Conservation (phyloP, 441 rosid genomes). For the Erodium chrysanthum region DNA sequence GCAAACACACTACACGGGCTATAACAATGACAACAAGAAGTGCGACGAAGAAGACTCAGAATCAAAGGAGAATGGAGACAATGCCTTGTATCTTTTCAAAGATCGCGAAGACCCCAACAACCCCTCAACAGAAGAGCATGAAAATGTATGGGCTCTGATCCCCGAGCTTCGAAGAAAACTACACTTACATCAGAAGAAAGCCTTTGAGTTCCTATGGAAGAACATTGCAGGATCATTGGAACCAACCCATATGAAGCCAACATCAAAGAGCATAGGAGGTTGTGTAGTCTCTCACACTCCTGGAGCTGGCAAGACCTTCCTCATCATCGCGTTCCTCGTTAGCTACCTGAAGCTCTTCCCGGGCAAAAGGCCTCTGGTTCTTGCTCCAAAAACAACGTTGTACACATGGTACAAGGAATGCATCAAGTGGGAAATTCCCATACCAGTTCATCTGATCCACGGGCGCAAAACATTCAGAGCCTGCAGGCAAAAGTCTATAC, state of each 20-base stretch:
- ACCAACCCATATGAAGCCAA: conserved; percentile 46
- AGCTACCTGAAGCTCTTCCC: conserved; percentile 91
- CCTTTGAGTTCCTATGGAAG: conserved; percentile 80
- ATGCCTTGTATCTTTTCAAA: conserved; percentile 22
- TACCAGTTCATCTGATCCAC: conserved; percentile 80
- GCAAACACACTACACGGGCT: conserved; percentile 35
- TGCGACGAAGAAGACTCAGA: conserved; percentile 27
- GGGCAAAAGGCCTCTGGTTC: conserved; percentile 69
- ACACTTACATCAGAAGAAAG: conserved; percentile 67
- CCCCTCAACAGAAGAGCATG: conserved; percentile 38
- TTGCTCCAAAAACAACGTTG: conserved; percentile 90
- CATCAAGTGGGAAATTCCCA: conserved; percentile 78
- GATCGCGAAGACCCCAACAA: conserved; percentile 22
- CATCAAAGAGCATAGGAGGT: conserved; percentile 58
- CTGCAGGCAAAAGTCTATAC: conserved; percentile 29
- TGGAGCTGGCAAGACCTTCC: conserved; percentile 89
- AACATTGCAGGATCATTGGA: conserved; percentile 65
- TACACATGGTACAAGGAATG: conserved; percentile 97
- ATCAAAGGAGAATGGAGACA: conserved; percentile 26
- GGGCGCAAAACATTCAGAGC: conserved; percentile 62
- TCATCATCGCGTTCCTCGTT: conserved; percentile 74
- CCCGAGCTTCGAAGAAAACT: conserved; percentile 57
- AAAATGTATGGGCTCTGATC: conserved; percentile 70
- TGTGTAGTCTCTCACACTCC: conserved; percentile 91
- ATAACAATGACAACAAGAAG: conserved; percentile 32